Base-by-base conservation (phyloP, 495 filamentous ascomycete species). In the Opeltia flavorubescens region DNA sequence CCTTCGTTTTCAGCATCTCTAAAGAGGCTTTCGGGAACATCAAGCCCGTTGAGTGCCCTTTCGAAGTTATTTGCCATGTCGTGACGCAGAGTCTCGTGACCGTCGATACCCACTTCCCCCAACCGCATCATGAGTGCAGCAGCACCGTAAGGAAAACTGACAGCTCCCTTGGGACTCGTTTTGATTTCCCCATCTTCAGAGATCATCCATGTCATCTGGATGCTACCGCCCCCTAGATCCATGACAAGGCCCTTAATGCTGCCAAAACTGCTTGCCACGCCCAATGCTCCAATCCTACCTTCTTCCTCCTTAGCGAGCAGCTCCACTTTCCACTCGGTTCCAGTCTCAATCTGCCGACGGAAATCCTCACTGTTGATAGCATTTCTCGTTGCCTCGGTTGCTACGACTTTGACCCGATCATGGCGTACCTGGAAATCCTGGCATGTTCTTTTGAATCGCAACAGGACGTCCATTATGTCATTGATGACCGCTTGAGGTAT, bases 141-240 rank as follows among this genome's bases (percentile, higher is more conserved):
- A 35, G 89, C 89, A 18, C 89, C 89, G 56, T 88, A 94, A 3
- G 89, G 89, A 52, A 95, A 68, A 54, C 69, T 76, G 13, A 74
- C 59, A 1, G 68, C 59, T 0, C 65, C 67, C 21, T 59, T 52
- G 15, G 70, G 55, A 27, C 69, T 69, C 54, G 76, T 77, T 9
- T 65, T 53, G 4, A 80, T 66, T 3, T 67, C 52, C 5, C 74
- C 77, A 1, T 64, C 50, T 15, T 66, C 58, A 0, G 80, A 77
- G 41, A 79, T 66, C 57, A 94, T 71, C 73, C 86, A 94, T 5
- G 84, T 86, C 66, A 95, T 78, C 64, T 95, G 89, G 44, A 86
- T 84, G 53, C 86, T 93, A 1, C 89, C 89, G 2, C 89, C 89
- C 2, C 89, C 89, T 0, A 95, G 72, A 58, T 95, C 89, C 62